A percentile compares a stretch with the other conserved stretches of the same genome.
These are phyloP conservation scores for Rhodamnia argentea DNA, from an alignment of 345 rosid species.

Conservation along the genomic window DNA sequence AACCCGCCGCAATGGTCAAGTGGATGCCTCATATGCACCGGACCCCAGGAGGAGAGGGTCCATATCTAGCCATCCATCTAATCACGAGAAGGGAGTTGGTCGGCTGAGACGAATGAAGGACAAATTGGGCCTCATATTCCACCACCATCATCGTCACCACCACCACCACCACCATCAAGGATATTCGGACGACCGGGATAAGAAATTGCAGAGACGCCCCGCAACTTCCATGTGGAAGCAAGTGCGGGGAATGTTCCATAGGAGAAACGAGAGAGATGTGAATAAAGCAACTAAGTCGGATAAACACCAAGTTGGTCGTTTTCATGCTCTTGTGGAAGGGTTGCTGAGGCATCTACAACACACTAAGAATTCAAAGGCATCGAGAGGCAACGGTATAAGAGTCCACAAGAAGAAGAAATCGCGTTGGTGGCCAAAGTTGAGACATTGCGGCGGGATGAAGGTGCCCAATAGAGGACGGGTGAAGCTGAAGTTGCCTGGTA, in stretches of 20 bases:
- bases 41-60: background rate
- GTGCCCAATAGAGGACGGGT: slow-evolving; percentile 22
- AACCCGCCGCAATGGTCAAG: background rate
- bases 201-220: background rate
- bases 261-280: slow-evolving; percentile 1
- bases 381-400: background rate
- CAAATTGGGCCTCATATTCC: slow-evolving; percentile 52
- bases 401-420: slow-evolving; percentile 9
- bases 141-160: slow-evolving; percentile 51
- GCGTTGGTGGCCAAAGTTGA: slow-evolving; percentile 32
- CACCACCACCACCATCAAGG: slow-evolving; percentile 23
- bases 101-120: slow-evolving; percentile 38
- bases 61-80: background rate
- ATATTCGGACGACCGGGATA: background rate
- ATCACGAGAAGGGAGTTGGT: slow-evolving; percentile 19
- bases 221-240: slow-evolving; percentile 29
- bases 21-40: background rate
- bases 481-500: slow-evolving; percentile 13
- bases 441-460: slow-evolving; percentile 24
- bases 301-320: slow-evolving; percentile 30
- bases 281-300: background rate
- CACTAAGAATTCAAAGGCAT: slow-evolving; percentile 26
- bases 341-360: slow-evolving; percentile 29
- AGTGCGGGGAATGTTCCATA: slow-evolving; percentile 11
- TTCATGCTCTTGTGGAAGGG: slow-evolving; percentile 38